These are phyloP conservation scores for Ceratobasidium papillatum DNA, from an alignment of 1,284 basidiomycete genomes.

Conservation along the genomic window DNA sequence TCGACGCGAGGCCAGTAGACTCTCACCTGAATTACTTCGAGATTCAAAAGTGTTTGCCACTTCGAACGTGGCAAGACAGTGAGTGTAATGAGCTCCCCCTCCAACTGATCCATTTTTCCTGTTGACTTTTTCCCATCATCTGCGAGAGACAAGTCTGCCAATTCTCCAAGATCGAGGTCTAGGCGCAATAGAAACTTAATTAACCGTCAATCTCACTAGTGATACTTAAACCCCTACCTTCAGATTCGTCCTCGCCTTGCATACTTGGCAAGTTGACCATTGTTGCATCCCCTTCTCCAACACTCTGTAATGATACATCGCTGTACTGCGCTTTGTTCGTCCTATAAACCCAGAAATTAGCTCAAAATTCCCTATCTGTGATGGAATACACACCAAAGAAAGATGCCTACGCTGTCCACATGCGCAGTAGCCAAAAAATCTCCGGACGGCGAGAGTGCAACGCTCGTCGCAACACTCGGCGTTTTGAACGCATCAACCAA, in stretches of 20 bases:
- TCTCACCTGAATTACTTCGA: conserved; percentile 90
- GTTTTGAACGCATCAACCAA: conserved; percentile 94
- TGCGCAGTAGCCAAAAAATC: conserved; percentile 97
- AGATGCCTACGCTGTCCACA: conserved; percentile 92
- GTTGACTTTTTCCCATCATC: conserved; percentile 51
- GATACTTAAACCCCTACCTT: conserved; percentile 58
- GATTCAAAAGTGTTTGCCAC: conserved; percentile 96
- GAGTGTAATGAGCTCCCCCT: conserved; percentile 87
- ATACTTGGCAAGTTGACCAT: conserved; percentile 82
- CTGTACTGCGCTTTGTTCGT: conserved; percentile 95
- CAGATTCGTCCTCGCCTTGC: conserved; percentile 79
- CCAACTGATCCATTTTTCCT: conserved; percentile 73
- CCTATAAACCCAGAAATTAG: conserved; percentile 56
- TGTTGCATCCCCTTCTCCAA: conserved; percentile 71
- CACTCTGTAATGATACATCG: conserved; percentile 82
- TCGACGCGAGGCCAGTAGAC: conserved; percentile 15
- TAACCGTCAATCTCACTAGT: conserved; percentile 37
- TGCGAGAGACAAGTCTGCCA: conserved; percentile 62
- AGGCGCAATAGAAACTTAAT: conserved; percentile 46
- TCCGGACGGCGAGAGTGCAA: conserved; percentile 92
- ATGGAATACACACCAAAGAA: conserved; percentile 74
- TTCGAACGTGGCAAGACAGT: conserved; percentile 90
- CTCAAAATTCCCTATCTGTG: background rate
- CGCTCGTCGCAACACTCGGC: conserved; percentile 86
- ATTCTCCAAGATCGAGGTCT: conserved; percentile 67